phyloP scores from a whole-genome alignment of 2,329 filamentous ascomycete genomes.

The Xenosphaeropsis pyriputrescens region DNA sequence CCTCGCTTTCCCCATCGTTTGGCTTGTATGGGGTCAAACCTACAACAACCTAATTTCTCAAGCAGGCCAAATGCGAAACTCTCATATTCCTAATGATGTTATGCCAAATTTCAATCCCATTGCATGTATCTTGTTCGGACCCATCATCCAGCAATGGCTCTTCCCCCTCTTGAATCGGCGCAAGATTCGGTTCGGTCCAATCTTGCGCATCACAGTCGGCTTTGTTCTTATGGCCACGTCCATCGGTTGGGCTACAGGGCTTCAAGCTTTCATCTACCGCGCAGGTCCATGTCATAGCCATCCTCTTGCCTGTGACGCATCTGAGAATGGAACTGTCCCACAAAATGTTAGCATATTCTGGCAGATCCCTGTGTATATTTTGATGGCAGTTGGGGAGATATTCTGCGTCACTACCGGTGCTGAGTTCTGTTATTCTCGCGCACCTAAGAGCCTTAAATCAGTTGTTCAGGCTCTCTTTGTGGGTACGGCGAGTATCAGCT shows the following conservation, averaged over 20 bases:
- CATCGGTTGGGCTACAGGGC: constrained; percentile 20
- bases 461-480: constrained; percentile 38
- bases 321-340: too few species aligned
- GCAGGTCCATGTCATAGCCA: constrained; percentile 13
- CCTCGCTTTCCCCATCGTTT: constrained; percentile 46
- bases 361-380: constrained; percentile 31
- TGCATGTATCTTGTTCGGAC: constrained; percentile 39
- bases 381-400: constrained; percentile 28
- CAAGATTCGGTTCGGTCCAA: constrained; percentile 41
- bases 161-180: constrained; percentile 39
- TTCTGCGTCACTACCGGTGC: constrained; percentile 37
- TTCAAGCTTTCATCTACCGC: constrained; percentile 8
- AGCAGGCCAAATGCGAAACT: constrained; percentile 33
- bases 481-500: constrained; percentile 38
- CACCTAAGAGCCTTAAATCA: constrained; percentile 40
- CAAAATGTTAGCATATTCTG: constrained; percentile 27
- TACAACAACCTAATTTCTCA: constrained; percentile 53
- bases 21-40: constrained; percentile 50
- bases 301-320: not conserved
- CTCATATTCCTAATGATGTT: constrained; percentile 43
- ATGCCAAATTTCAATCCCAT: constrained; percentile 44
- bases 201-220: constrained; percentile 35
- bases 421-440: constrained; percentile 47
- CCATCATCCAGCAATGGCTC: constrained; percentile 34
- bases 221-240: constrained; percentile 31